Evolutionary conservation across 2,329 filamentous ascomycete species (phyloP).

Genomic region (Pseudovirgaria hyperparasitica): DNA sequence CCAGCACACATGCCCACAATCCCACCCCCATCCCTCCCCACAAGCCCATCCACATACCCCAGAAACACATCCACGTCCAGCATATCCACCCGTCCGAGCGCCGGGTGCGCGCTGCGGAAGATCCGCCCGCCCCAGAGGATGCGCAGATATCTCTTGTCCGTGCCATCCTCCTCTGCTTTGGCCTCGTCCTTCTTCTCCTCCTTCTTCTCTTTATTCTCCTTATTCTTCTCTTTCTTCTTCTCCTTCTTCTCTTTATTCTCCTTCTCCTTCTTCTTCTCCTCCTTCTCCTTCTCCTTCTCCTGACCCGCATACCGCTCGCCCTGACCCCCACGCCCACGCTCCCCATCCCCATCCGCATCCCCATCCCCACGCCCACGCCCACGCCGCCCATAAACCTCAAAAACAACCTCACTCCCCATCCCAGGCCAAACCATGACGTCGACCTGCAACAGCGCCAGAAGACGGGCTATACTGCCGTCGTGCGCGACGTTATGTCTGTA

Average conservation of each 20-base stretch:
- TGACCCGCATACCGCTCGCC: too few species aligned
- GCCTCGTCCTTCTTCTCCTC: neutral
- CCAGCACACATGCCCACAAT: too few species aligned
- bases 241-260: too few species aligned
- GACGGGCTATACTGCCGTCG: constrained; percentile 56
- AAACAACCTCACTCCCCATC: constrained; percentile 68
- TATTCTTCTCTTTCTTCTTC: constrained; percentile 6
- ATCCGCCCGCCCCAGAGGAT: constrained; percentile 60
- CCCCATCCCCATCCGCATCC: neutral
- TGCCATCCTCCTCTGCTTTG: constrained; percentile 7
- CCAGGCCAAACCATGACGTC: constrained; percentile 74
- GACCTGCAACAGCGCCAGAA: constrained; percentile 59
- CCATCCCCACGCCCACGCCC: too few species aligned
- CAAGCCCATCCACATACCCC: constrained; percentile 58
- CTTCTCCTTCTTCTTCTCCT: too few species aligned
- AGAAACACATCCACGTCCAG: constrained; percentile 51
- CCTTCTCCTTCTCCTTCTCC: too few species aligned
- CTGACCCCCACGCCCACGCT: too few species aligned
- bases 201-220: too few species aligned
- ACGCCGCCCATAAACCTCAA: constrained; percentile 48
- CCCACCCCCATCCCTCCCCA: too few species aligned
- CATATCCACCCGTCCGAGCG: constrained; percentile 58
- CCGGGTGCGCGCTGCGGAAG: constrained; percentile 54
- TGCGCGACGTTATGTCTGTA: constrained; percentile 74
- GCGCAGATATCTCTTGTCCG: constrained; percentile 38